These are phyloP conservation scores for Malassezia caprae DNA, from an alignment of 1,284 basidiomycete species.

Conservation along the genomic window DNA sequence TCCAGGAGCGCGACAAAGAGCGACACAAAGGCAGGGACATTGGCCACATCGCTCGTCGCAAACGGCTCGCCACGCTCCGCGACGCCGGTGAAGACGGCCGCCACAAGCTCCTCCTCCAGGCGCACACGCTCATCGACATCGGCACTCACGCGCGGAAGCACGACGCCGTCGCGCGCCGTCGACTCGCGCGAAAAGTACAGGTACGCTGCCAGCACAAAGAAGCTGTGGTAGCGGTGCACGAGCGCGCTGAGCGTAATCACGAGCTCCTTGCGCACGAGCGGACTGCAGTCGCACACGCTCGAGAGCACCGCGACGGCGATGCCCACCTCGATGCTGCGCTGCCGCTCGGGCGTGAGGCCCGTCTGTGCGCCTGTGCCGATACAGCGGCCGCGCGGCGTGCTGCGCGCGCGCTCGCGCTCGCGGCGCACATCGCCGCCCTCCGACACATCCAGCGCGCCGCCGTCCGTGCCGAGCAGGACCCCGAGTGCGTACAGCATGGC, in stretches of 20 bases:
- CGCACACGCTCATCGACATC: conserved; percentile 10
- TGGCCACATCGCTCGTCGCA: conserved; percentile 64
- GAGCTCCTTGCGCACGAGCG: conserved; percentile 90
- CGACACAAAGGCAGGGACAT: conserved; percentile 81
- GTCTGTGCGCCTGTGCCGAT: conserved; percentile 76
- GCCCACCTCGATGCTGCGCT: conserved; percentile 56
- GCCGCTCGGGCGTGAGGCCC: conserved; percentile 62
- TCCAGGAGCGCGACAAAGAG: conserved; percentile 83
- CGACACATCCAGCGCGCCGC: conserved; percentile 47
- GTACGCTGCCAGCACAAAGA: conserved; percentile 92
- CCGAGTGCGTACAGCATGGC: conserved; percentile 85
- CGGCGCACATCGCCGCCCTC: conserved; percentile 25
- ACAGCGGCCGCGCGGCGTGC: conserved; percentile 50
- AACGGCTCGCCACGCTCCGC: conserved; percentile 54
- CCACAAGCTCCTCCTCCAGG: conserved; percentile 57
- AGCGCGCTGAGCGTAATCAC: conserved; percentile 82
- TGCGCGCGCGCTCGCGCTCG: conserved; percentile 15
- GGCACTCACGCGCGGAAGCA: not conserved
- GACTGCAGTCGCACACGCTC: conserved; percentile 85
- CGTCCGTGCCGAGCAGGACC: conserved; percentile 83
- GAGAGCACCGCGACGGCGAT: conserved; percentile 55
- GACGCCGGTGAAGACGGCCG: conserved; percentile 63
- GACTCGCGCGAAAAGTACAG: conserved; percentile 65
- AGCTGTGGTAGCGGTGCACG: conserved; percentile 89
- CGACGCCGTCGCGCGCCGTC: not conserved